Base-by-base conservation (phyloP, 495 filamentous ascomycete species). In the Cudoniella acicularis region DNA sequence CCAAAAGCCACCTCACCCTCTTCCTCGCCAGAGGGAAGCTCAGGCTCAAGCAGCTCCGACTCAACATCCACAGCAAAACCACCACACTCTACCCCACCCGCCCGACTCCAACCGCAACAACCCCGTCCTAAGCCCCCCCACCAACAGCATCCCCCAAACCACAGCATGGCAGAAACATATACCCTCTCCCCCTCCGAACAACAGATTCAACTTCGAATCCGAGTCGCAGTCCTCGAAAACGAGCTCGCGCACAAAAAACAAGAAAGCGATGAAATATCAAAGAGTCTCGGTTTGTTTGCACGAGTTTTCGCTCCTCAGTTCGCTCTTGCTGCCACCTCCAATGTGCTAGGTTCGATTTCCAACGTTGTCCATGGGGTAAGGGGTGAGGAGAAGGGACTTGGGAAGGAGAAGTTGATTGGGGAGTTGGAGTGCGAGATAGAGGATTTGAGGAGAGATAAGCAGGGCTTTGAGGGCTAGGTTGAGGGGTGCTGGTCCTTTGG, bases 211-310 rank as follows among this genome's bases (percentile, higher is more conserved):
- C 47, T 63, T 8, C 41, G 43, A 41, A 62, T 64, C 51, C 42
- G 49, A 2, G 47, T 57, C 26, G 64, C 64, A 3, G 61, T 67
- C 18, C 56, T 67, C 10, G 57, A 67, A 22, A 67, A 64, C 36
- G 58, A 67, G 21, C 42, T 64, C 3, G 25, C 27, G 21, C 55
- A 62, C 51, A 43, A 45, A 4, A 45, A 48, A 16, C 17, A 50
- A 21, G 57, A 67, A 6, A 60, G 49, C 42, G 57, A 54, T 2
- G 53, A 25, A 0, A 50, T 52, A 9, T 27, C 24, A 0, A 58
- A 40, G 10, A 54, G 53, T n/a, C 8, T 64, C 18, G 42, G 53
- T 9, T 47, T 55, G 1, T 4, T 60, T 20, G 55, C 41, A 6
- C 20, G 41, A n/a, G 40, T 42, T 47, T 42, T 42, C 20, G 6